Percentiles rank a stretch among this genome's conserved stretches.
Evolutionary conservation across 768 basidiomycete species (phyloP).

Genomic region (Kwoniella europaea): DNA sequence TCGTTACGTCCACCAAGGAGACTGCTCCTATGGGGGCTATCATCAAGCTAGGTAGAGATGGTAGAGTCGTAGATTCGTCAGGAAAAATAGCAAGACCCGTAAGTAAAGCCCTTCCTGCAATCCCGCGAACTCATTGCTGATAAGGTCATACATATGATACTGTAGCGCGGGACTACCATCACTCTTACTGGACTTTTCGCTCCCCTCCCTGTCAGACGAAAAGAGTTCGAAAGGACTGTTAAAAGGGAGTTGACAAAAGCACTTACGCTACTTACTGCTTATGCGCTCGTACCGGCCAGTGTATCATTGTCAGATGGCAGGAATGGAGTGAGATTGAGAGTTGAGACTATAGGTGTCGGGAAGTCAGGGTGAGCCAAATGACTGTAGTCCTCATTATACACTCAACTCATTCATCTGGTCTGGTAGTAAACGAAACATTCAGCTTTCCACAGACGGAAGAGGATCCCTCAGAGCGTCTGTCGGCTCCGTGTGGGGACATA

Average conservation of each 20-base stretch:
- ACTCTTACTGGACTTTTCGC: slow-evolving; percentile 73
- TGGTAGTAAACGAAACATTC: slow-evolving; percentile 62
- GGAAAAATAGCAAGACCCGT: slow-evolving; percentile 80
- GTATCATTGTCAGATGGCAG: slow-evolving; percentile 56
- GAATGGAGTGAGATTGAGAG: slow-evolving; percentile 70
- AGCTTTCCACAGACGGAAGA: slow-evolving; percentile 74
- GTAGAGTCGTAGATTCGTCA: slow-evolving; percentile 64
- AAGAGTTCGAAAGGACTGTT: slow-evolving; percentile 83
- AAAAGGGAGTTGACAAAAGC: slow-evolving; percentile 91
- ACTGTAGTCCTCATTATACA: background rate
- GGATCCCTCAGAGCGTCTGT: slow-evolving; percentile 69
- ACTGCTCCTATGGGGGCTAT: slow-evolving; percentile 78
- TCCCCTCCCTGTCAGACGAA: slow-evolving; percentile 84
- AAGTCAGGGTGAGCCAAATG: slow-evolving; percentile 67
- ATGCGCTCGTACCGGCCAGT: slow-evolving; percentile 76
- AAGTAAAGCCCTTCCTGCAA: slow-evolving; percentile 31
- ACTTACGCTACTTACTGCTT: slow-evolving; percentile 78
- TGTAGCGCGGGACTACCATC: slow-evolving; percentile 85
- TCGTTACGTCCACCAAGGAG: slow-evolving; percentile 74
- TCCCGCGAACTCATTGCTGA: background rate
- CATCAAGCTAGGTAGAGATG: slow-evolving; percentile 73
- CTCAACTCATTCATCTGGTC: background rate
- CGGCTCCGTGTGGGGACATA: slow-evolving; percentile 81
- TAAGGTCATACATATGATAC: background rate
- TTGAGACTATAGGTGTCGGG: slow-evolving; percentile 66